Conservation (phyloP, 257 asterid genomes). For the Rhazya stricta region DNA sequence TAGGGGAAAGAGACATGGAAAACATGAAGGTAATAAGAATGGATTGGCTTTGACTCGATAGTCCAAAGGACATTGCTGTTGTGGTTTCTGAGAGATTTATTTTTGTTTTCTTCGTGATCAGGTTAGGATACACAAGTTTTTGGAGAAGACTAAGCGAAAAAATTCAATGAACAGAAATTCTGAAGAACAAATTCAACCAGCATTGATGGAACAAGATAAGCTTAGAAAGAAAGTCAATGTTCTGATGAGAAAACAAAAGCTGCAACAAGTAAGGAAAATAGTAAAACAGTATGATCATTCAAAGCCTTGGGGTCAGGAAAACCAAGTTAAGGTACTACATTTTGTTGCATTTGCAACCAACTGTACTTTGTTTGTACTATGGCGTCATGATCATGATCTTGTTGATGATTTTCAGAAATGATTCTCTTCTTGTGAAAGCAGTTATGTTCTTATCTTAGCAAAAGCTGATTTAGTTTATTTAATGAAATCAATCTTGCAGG, state of each 20-base stretch:
- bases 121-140: slow-evolving; percentile 77
- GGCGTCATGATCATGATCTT: not conserved
- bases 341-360: not conserved
- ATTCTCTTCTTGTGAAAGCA: not conserved
- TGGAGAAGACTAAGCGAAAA: slow-evolving; percentile 71
- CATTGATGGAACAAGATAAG: slow-evolving; percentile 45
- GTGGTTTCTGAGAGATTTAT: not conserved
- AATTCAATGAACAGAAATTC: slow-evolving; percentile 52
- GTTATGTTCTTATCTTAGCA: not conserved
- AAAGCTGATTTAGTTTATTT: not conserved
- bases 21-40: not conserved
- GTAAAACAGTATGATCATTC: slow-evolving; percentile 58
- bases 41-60: not conserved
- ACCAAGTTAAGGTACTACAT: slow-evolving; percentile 62
- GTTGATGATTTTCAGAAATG: slow-evolving; percentile 4
- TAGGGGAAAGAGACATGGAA: not conserved
- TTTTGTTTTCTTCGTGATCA: slow-evolving; percentile 30
- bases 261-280: slow-evolving; percentile 59
- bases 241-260: slow-evolving; percentile 73
- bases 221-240: slow-evolving; percentile 58
- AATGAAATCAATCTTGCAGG: slow-evolving; percentile 40
- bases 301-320: slow-evolving; percentile 89
- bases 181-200: slow-evolving; percentile 48
- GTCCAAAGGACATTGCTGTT: not conserved
- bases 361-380: not conserved